Base-by-base conservation (phyloP, 2,329 filamentous ascomycete genomes). In the Fusarium proliferatum region DNA sequence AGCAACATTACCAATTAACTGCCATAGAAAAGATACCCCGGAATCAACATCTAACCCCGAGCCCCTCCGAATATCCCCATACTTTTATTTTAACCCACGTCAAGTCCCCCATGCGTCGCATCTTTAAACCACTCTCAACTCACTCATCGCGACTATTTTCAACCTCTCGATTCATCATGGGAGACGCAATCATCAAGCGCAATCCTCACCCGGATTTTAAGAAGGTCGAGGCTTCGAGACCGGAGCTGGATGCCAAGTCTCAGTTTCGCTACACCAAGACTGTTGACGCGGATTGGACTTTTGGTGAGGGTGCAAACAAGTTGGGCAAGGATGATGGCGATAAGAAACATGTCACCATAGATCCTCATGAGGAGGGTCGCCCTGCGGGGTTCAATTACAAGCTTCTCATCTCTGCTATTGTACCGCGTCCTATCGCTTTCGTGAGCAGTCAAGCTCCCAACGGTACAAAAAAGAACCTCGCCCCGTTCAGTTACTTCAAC, bases 401-500 rank as follows among this genome's bases (percentile, higher is more conserved):
- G 84, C 89, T 98, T 19, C 86, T 98, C 69, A 97, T 98, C 82
- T 93, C 91, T 23, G 91, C 90, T 72, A 90, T 98, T 74, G 88
- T 95, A 21, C 96, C 96, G 2, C 90, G 96, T 17, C 96, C 96
- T 17, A 92, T 98, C 79, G 90, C 88, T 59, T 89, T 92, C 80
- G 79, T 91, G 38, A 89, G 87, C 67, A 89, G 90, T 15, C 80
- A 82, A 60, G 85, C 85, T 28, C 76, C 82, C 7, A 92, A 95
- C 77, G 94, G 93, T 28, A 82, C 78, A 39, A 86, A 72, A 73
- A 86, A 80, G 21, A 98, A 98, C 83, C 87, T 98, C 5, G 94
- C 95, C 0, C 95, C 95, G 0, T 97, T 96, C 82, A 93, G 90
- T 79, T 98, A 96, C 85, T 94, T 95, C 81, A 92, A 94, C 80